Base-by-base conservation (phyloP, 2,329 filamentous ascomycete species). In the Penicillium sp. region DNA sequence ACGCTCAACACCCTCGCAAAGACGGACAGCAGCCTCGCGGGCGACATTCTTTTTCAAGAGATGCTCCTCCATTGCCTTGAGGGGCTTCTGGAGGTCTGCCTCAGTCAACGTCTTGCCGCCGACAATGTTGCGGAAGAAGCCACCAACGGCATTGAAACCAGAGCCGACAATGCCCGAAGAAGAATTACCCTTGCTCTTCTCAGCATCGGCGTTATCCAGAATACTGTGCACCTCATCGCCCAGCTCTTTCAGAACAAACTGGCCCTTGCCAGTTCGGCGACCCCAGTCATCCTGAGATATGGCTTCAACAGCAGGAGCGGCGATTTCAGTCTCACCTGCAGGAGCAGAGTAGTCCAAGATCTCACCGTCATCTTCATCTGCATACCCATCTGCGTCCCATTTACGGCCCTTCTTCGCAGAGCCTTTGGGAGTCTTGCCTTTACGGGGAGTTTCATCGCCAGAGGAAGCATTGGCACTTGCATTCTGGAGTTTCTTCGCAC, bases 1-100 rank as follows among this genome's bases (percentile, higher is more conserved):
- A 64, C 88, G 86, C 71, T 96, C 89, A 6, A 99, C 93, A 47
- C 90, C 90, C 57, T 95, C 87, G 70, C 93, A 96, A 39, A 99
- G 78, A 48, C 94, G 88, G 29, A 96, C 82, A 1, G 93, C 94
- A 15, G 94, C 94, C 77, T 97, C 94, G 48, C 90, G 88, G 0
- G 94, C 94, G 26, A 99, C 92, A 65, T 99, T 99, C 79, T 99
- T 99, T 75, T 88, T 86, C 54, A 99, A 76, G 6, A 99, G 79
- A 70, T 97, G 93, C 52, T 96, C 90, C 69, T 96, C 90, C 90
- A 99, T 96, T 29, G 88, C 89, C 74, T 93, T 94, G 76, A 99
- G 86, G 2, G 94, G 89, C 71, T 95, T 95, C 57, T 90, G 88
- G 21, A 99, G 81, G 66, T 97, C 93, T 59, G 88, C 84, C 70